Evolutionary conservation across 164 flowering plant species (phyloP), one percentile per base, ranked within the genome.

Genomic region (Piper betle): DNA sequence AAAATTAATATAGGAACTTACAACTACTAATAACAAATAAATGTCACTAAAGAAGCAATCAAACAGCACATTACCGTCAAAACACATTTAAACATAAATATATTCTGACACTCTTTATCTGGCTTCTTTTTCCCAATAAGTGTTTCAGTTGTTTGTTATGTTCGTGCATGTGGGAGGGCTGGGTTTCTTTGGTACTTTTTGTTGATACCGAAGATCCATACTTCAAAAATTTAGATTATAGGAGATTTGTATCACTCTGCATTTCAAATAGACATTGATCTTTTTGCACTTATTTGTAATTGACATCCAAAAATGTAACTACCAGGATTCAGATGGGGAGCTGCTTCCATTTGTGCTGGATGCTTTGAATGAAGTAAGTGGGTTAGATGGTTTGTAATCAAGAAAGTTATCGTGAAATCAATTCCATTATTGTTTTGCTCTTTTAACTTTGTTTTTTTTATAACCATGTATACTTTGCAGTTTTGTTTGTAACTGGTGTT

Each of bases 331-430:
- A 70, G 93, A 85, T 74, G 97, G 79, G 19, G 97, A 90, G 69
- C 76, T 90, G 46, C 89, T 94, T 64, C 97, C 92, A 20, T 76
- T 69, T 75, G 99, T 94, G 33, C 85, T 94, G 58, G 99, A 94
- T 68, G 99, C 99, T 33, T 68, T 94, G 75, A 91, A 90, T 70
- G 99, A 94, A 97, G 99, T 93, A 80, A 57, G 72, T 38, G n/a
- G 55, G 13, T 18, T 37, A 53, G 52, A 43, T 17, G 25, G 39
- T n/a, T 50, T 9, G 15, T 52, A 64, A 55, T 64, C 16, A 16
- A 40, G 52, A 4, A 43, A 42, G 42, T 62, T 52, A 10, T 61
- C 39, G 2, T 25, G 33, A 25, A 25, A 25, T 25, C 33, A 25
- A 25, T 25, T 25, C 33, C 33, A 25, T 25, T 25, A 25, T 25